Base-by-base conservation (phyloP, 805 yeast species). In the Ogataea zsoltii region DNA sequence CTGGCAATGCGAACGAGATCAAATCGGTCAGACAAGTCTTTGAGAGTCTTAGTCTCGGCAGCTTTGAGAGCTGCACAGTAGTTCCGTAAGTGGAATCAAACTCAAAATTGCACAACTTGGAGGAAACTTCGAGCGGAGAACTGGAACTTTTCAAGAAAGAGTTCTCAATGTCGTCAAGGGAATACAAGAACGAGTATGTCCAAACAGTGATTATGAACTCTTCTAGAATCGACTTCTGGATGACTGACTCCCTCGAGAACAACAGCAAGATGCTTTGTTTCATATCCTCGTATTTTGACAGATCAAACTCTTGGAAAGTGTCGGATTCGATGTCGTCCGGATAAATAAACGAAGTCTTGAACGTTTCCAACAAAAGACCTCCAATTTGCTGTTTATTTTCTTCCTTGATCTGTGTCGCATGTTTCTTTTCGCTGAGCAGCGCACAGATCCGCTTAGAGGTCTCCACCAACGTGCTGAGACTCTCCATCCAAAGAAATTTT, bases 81-180 rank as follows among this genome's bases (percentile, higher is more conserved):
- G 87, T 73, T 1, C 94, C 94, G 54, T 75, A 79, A n/a, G 75
- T 68, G 7, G 72, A 72, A 9, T 72, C 75, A 44, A 77, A 72
- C 12, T 74, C 65, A 46, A 75, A 75, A 1, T 58, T 45, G 2
- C 73, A 60, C 3, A 82, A 55, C 10, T 56, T 60, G 10, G 60
- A 49, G 2, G 78, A 62, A 4, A 76, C 65, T 11, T 68, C 71
- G 11, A 43, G 18, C 3, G 65, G 63, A 3, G 66, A 58, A 12
- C 40, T 46, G 2, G 64, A 56, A 2, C 51, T 30, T 40, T 43
- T 54, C 46, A 46, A 37, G 13, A 61, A 47, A 3, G 49, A 36
- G 30, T 50, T 66, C 54, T 78, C 95, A 14, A 75, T 62, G 38
- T 76, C 85, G 62, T 74, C 86, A 29, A 70, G 70, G 45, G 73